phyloP scores from a whole-genome alignment of 1,139 yeast species.

The Yamadazyma sp. region DNA sequence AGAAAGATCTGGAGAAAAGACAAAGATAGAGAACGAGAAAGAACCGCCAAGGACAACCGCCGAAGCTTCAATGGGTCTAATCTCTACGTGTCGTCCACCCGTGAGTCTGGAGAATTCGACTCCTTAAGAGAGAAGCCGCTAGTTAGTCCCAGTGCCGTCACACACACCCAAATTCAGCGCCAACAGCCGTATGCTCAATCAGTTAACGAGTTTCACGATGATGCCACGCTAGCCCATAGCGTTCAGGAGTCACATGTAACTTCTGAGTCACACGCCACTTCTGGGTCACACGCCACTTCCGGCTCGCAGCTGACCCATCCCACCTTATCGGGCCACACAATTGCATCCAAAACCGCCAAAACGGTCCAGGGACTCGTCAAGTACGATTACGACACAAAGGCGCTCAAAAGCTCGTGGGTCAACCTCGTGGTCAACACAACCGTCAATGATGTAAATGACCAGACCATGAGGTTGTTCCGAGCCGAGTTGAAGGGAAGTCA shows the following conservation, averaged over 20 bases:
- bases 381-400: conserved; percentile 34
- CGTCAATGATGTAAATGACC: conserved; percentile 37
- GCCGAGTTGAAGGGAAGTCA: conserved; percentile 69
- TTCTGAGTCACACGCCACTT: background rate
- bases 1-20: conserved; percentile 23
- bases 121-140: background rate
- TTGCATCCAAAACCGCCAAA: conserved; percentile 4
- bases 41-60: conserved; percentile 16
- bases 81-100: conserved; percentile 6
- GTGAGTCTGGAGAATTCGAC: conserved; percentile 6
- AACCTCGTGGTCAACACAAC: conserved; percentile 38
- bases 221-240: conserved; percentile 6
- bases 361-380: conserved; percentile 24
- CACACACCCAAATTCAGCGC: background rate
- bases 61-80: conserved; percentile 11
- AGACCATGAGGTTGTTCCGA: conserved; percentile 46
- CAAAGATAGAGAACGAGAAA: conserved; percentile 18
- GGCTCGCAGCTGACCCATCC: background rate
- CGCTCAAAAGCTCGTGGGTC: conserved; percentile 42
- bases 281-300: background rate
- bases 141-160: background rate
- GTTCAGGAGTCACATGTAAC: conserved; percentile 3
- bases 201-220: conserved; percentile 3
- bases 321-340: background rate
- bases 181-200: background rate